Evolutionary conservation across 208 protist genomes (phyloP).

Genomic region (Sergeia podlipaevii): DNA sequence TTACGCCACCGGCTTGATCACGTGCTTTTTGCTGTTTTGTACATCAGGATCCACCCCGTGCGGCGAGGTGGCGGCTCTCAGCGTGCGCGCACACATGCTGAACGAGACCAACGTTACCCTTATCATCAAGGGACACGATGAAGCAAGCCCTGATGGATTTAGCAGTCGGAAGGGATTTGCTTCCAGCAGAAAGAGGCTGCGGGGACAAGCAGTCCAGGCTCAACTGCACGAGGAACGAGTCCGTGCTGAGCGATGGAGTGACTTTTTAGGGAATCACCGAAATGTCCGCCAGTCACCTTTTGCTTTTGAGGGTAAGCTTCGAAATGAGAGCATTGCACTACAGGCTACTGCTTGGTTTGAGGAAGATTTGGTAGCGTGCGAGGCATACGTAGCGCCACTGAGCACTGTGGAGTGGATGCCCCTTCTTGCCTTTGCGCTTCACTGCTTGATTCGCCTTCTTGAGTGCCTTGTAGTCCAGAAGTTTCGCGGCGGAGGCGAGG

Average conservation of each 20-base stretch:
- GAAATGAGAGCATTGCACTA: too few species aligned
- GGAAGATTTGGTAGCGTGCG: not conserved
- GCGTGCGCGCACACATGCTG: too few species aligned
- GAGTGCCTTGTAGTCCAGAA: conserved; percentile 60
- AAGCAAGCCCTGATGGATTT: not conserved
- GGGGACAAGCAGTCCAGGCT: not conserved
- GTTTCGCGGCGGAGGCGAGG: conserved; percentile 25
- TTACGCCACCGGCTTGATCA: conserved; percentile 40
- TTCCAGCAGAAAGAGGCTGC: not conserved
- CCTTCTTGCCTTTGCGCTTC: conserved; percentile 45
- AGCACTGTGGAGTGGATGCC: conserved; percentile 11
- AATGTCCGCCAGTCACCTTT: too few species aligned
- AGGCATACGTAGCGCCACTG: not conserved
- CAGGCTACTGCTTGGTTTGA: too few species aligned
- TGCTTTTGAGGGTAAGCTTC: too few species aligned
- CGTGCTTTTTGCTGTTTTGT: conserved; percentile 12
- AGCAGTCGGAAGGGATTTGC: not conserved
- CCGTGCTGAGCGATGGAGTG: too few species aligned
- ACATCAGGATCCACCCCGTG: not conserved
- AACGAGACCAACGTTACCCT: not conserved
- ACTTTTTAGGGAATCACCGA: too few species aligned
- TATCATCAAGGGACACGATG: not conserved
- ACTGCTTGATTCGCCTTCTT: conserved; percentile 56
- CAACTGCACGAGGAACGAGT: too few species aligned
- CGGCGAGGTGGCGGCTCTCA: not conserved